A percentile compares a stretch with the other conserved stretches of the same genome.
phyloP scores from a whole-genome alignment of 495 filamentous ascomycete species.

The Apiosordaria backusii region DNA sequence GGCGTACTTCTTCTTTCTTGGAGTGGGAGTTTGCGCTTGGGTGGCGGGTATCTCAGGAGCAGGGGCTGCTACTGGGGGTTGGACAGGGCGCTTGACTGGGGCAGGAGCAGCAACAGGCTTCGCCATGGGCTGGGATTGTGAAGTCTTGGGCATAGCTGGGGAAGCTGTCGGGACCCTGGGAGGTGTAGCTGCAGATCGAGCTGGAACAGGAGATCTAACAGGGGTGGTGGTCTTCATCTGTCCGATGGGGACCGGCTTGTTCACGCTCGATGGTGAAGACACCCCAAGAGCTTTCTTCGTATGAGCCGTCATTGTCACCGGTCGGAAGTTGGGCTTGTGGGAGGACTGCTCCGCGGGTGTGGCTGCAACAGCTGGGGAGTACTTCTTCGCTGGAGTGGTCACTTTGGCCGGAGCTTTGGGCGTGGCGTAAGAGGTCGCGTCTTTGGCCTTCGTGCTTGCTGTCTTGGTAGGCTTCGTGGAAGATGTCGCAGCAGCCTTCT shows the following conservation, averaged over 20 bases:
- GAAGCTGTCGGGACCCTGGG: background rate
- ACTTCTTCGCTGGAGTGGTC: constrained; percentile 6
- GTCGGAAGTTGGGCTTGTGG: constrained; percentile 18
- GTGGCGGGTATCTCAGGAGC: background rate
- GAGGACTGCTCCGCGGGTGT: constrained; percentile 10
- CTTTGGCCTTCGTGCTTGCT: constrained; percentile 2
- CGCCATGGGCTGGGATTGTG: background rate
- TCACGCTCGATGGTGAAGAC: background rate
- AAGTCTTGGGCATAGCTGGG: background rate
- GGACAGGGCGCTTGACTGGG: background rate
- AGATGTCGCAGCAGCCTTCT: background rate
- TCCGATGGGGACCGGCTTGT: background rate
- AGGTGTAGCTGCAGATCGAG: background rate
- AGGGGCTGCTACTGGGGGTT: background rate
- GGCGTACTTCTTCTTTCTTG: constrained; percentile 25
- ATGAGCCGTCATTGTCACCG: constrained; percentile 21
- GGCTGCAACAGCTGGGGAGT: constrained; percentile 5
- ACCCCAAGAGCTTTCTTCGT: constrained; percentile 21
- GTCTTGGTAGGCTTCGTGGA: constrained; percentile 4
- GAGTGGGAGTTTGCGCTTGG: background rate
- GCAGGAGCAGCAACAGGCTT: background rate
- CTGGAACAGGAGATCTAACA: background rate
- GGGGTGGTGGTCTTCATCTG: background rate
- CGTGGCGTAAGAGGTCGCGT: constrained; percentile 8
- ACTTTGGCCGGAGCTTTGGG: constrained; percentile 11